Conservation (phyloP, 345 rosid species). For the Carallia pectinifolia region DNA sequence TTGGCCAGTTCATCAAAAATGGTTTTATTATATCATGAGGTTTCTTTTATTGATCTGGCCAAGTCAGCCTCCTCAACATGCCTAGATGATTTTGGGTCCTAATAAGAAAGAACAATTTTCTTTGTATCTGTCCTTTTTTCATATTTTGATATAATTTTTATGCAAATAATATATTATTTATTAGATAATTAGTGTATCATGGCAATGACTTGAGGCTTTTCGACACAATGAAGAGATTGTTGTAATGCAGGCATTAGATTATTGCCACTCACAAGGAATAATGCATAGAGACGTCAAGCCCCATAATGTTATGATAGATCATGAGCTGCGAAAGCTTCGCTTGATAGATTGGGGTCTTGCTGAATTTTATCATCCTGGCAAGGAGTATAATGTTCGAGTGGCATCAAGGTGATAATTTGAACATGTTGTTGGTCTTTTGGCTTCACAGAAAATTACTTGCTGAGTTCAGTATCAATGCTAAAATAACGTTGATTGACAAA, state of each 20-base stretch:
- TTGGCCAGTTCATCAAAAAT: no score
- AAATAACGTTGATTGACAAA: no score
- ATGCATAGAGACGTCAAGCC: conserved; percentile 93
- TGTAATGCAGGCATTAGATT: conserved; percentile 71
- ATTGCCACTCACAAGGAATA: conserved; percentile 89
- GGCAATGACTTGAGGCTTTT: not conserved
- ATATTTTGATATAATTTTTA: no score
- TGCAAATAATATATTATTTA: not conserved
- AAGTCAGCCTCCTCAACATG: no score
- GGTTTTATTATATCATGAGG: no score
- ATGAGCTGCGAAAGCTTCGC: conserved; percentile 73
- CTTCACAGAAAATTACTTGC: not conserved
- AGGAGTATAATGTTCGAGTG: conserved; percentile 81
- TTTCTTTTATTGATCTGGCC: no score
- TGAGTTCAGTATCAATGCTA: not conserved
- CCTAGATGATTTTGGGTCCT: no score
- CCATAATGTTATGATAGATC: conserved; percentile 91
- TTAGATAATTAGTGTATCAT: not conserved
- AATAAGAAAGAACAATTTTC: no score
- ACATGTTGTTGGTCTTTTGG: not conserved
- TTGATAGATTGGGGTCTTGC: conserved; percentile 93
- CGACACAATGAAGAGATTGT: not conserved
- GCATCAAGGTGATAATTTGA: conserved; percentile 63
- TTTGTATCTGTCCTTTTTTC: no score
- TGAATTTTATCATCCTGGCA: conserved; percentile 81